A percentile compares a stretch with the other conserved stretches of the same genome.
Evolutionary conservation across 2,329 filamentous ascomycete species (phyloP).

Genomic region (Fonsecaea nubica): DNA sequence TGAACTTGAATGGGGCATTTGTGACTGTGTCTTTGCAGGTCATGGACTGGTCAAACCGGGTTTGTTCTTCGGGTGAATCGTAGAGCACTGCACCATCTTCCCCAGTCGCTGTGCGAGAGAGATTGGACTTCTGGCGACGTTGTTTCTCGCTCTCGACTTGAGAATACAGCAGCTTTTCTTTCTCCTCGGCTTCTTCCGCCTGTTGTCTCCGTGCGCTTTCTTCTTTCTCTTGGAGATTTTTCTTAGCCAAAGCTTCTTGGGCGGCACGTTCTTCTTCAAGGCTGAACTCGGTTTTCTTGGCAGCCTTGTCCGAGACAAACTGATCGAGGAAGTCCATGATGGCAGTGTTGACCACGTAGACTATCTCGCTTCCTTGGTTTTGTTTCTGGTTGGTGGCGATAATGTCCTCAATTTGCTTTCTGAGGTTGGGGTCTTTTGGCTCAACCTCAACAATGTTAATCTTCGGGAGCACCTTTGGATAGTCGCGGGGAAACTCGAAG

Average conservation of each 20-base stretch:
- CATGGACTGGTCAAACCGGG: slow-evolving; percentile 53
- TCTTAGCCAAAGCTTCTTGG: slow-evolving; percentile 29
- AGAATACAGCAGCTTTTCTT: slow-evolving; percentile 34
- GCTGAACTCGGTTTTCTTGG: slow-evolving; percentile 31
- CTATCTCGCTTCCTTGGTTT: slow-evolving; percentile 33
- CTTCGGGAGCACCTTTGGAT: slow-evolving; percentile 39
- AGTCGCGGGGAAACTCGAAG: slow-evolving; percentile 39
- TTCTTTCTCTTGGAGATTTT: slow-evolving; percentile 28
- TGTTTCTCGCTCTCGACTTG: slow-evolving; percentile 34
- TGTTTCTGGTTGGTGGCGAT: slow-evolving; percentile 30
- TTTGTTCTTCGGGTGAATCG: slow-evolving; percentile 38
- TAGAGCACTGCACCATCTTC: slow-evolving; percentile 32
- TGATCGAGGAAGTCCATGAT: slow-evolving; percentile 37
- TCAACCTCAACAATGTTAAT: slow-evolving; percentile 36
- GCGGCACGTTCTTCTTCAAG: slow-evolving; percentile 39
- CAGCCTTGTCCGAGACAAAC: slow-evolving; percentile 27
- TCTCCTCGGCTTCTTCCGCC: slow-evolving; percentile 35
- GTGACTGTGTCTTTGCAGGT: slow-evolving; percentile 66
- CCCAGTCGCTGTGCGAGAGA: slow-evolving; percentile 27
- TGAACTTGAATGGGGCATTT: slow-evolving; percentile 69
- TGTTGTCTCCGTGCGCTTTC: slow-evolving; percentile 31
- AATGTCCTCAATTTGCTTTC: slow-evolving; percentile 30
- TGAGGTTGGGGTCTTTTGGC: slow-evolving; percentile 32
- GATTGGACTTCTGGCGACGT: slow-evolving; percentile 25
- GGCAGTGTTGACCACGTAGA: slow-evolving; percentile 36